phyloP scores from a whole-genome alignment of 306 rosid species.

The Cyclanthera cordifolia region DNA sequence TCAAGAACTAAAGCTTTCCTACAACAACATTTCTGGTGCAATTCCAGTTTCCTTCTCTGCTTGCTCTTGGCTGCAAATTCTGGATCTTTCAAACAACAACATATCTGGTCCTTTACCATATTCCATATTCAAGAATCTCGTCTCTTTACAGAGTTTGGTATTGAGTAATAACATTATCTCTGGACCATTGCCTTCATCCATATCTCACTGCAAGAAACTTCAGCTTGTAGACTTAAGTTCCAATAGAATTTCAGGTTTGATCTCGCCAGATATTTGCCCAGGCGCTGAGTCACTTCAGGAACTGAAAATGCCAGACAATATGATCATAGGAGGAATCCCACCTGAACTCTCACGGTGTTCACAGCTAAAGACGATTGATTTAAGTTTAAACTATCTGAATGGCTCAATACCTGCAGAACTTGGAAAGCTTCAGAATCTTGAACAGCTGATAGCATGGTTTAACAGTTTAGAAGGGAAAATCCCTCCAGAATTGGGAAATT shows the following conservation, averaged over 20 bases:
- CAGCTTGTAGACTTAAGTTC: slow-evolving; percentile 77
- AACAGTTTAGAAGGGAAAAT: slow-evolving; percentile 74
- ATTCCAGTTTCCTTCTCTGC: slow-evolving; percentile 57
- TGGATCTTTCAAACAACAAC: slow-evolving; percentile 82
- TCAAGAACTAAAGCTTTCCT: slow-evolving; percentile 48
- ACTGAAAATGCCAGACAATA: slow-evolving; percentile 79
- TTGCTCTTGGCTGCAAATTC: slow-evolving; percentile 49
- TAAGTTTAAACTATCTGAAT: slow-evolving; percentile 69
- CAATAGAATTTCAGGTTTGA: slow-evolving; percentile 54
- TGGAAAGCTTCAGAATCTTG: slow-evolving; percentile 68
- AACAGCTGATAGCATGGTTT: slow-evolving; percentile 90
- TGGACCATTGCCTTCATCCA: slow-evolving; percentile 62
- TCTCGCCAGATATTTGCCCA: slow-evolving; percentile 70
- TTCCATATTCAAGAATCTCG: slow-evolving; percentile 48
- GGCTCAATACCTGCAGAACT: slow-evolving; percentile 88
- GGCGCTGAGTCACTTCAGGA: slow-evolving; percentile 77
- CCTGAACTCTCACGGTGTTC: slow-evolving; percentile 56
- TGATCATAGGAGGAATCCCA: slow-evolving; percentile 60
- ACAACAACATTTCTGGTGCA: slow-evolving; percentile 67
- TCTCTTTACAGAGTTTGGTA: slow-evolving; percentile 50
- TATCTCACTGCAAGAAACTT: slow-evolving; percentile 63
- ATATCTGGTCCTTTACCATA: slow-evolving; percentile 61
- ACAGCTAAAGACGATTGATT: slow-evolving; percentile 72
- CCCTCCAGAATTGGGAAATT: slow-evolving; percentile 76
- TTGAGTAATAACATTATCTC: slow-evolving; percentile 66